Evolutionary conservation across 306 rosid species (phyloP), one percentile per base, ranked within the genome.

Genomic region (Prunus padus): DNA sequence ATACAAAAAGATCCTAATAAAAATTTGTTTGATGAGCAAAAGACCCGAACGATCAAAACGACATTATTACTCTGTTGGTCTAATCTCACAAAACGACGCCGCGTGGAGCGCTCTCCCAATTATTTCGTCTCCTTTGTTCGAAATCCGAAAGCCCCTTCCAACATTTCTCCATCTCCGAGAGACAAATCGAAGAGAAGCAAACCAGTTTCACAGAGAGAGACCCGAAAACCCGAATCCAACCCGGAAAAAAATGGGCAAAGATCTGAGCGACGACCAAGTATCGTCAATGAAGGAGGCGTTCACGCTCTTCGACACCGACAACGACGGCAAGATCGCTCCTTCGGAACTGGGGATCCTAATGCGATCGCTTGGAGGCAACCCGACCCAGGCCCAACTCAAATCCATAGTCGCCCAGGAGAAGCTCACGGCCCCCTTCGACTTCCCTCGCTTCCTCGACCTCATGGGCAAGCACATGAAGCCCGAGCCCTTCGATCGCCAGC

Each of bases 341-440:
- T 92, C 98, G n/a, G 99, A 96, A 76, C 90, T 96, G 0, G 99
- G 99, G 64, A 96, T 96, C 86, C 96, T 96, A 28, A 96, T 96
- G 99, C 90, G 99, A 1, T 96, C 97, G 5, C 91, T 96, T 11
- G 99, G 98, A 0, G 99, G 98, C 1, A 96, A 96, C 86, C 99
- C 97, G 40, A 95, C 99, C 76, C 97, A 95, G 79, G 97, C 97
- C 37, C 97, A 95, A 31, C 99, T 95, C 75, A 95, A 95, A 79
- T 74, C 97, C 83, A 92, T 95, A 67, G 55, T 87, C 45, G 79
- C 96, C 49, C 93, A 89, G 80, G 97, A 92, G 86, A 92, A 87
- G 1, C 93, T 94, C 76, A 88, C 93, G 3, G 51, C 89, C 0
- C 92, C 98, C 3, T 94, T 94, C 81, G 98, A 92, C 64, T 92